Conservation (phyloP, 2,329 filamentous ascomycete genomes). For the Fusarium nisikadoi region DNA sequence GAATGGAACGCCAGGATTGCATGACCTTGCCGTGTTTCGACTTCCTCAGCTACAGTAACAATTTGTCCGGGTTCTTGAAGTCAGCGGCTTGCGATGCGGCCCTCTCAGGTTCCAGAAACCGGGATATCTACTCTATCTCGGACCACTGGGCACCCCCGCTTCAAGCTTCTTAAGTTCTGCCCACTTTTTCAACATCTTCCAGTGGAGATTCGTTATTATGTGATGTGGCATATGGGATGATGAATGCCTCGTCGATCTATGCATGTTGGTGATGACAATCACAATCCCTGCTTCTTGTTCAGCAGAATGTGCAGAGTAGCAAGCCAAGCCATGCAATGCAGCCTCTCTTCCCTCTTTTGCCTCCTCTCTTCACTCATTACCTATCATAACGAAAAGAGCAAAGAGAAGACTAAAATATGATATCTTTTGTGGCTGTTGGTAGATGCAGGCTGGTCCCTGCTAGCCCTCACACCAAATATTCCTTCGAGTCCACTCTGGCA, state of each 20-base stretch:
- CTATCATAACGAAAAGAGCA: background rate
- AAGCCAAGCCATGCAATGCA: background rate
- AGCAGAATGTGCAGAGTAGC: background rate
- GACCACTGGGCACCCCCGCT: background rate
- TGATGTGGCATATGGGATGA: background rate
- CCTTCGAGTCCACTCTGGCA: constrained; percentile 1
- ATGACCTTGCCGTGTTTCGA: background rate
- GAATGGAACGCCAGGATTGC: background rate
- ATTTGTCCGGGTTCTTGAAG: background rate
- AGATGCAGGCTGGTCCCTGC: constrained; percentile 3
- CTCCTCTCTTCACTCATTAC: background rate
- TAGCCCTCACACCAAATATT: background rate
- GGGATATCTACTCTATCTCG: background rate
- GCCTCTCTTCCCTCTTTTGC: background rate
- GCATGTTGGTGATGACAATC: constrained; percentile 6
- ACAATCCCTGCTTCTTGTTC: background rate
- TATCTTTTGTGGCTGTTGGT: background rate
- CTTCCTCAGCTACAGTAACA: background rate
- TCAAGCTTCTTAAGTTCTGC: background rate
- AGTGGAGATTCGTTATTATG: background rate
- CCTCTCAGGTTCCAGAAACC: background rate
- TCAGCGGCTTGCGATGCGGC: background rate
- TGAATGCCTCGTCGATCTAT: background rate
- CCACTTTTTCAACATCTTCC: background rate
- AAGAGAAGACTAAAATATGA: background rate